Conservation (phyloP, 2,329 filamentous ascomycete species). For the Scopulariopsis brevicaulis region DNA sequence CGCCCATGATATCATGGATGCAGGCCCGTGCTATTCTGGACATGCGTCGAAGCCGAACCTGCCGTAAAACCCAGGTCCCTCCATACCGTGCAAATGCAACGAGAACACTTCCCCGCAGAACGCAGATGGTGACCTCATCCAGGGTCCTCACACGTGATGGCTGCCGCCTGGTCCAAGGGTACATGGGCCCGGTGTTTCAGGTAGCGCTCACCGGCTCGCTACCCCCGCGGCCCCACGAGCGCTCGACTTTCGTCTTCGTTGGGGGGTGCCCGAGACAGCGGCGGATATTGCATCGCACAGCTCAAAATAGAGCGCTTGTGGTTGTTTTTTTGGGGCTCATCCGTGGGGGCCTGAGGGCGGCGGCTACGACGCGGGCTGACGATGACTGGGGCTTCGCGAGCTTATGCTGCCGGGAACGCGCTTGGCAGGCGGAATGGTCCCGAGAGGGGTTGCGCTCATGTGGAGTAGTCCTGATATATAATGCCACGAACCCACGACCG, state of each 20-base stretch:
- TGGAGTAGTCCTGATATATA: background rate
- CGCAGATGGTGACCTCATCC: background rate
- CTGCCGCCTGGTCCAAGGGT: background rate
- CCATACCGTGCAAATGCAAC: background rate
- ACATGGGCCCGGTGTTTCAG: background rate
- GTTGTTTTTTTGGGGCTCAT: background rate
- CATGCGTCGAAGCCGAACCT: background rate
- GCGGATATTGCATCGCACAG: too few species aligned
- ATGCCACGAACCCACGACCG: background rate
- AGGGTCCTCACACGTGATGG: background rate
- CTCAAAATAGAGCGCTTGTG: background rate
- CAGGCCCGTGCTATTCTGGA: background rate
- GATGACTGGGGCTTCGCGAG: background rate
- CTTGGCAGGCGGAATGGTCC: too few species aligned
- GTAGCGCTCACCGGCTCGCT: background rate
- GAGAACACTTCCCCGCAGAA: background rate
- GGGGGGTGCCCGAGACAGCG: background rate
- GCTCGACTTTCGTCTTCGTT: background rate
- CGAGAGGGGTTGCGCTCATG: too few species aligned
- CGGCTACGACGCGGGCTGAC: background rate
- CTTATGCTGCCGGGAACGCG: background rate
- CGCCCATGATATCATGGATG: background rate
- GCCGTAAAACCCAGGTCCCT: background rate
- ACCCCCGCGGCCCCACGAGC: background rate
- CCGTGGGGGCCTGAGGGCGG: background rate